These are phyloP conservation scores for Triangularia verruculosa DNA, from an alignment of 2,329 filamentous ascomycete genomes.

Conservation along the genomic window DNA sequence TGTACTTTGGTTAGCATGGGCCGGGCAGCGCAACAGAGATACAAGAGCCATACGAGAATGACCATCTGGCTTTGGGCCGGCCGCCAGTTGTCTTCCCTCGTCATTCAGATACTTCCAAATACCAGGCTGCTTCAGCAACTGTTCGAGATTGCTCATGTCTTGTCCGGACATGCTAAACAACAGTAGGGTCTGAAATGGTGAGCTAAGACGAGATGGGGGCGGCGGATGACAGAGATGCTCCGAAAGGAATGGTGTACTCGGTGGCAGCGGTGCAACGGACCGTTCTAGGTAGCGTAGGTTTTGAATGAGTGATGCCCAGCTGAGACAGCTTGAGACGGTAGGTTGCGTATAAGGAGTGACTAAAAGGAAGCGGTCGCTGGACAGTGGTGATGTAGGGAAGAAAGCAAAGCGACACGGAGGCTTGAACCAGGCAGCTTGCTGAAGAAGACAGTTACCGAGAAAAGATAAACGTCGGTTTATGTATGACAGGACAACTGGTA, in stretches of 20 bases:
- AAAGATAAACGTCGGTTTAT: too few relatives aligned
- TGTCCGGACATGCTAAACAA: not conserved
- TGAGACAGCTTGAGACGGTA: not conserved
- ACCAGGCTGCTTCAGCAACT: not conserved
- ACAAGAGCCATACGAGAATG: not conserved
- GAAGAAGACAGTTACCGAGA: too few relatives aligned
- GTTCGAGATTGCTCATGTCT: not conserved
- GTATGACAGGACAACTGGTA: too few relatives aligned
- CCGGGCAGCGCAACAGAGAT: not conserved
- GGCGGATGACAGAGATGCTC: too few relatives aligned
- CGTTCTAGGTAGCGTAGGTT: not conserved
- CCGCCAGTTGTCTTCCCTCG: not conserved
- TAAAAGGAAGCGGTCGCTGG: not conserved
- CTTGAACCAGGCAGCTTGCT: too few relatives aligned
- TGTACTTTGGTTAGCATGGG: not conserved
- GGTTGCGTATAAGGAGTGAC: not conserved
- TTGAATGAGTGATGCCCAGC: not conserved
- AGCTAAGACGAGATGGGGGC: too few relatives aligned
- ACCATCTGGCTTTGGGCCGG: not conserved
- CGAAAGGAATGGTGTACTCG: not conserved
- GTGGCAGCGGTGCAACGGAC: too few relatives aligned
- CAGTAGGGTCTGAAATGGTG: too few relatives aligned
- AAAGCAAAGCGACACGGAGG: too few relatives aligned
- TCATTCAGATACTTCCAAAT: not conserved
- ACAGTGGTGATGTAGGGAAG: too few relatives aligned